Base-by-base conservation (phyloP, 768 basidiomycete genomes). In the Brasilioporus rufonigricans region DNA sequence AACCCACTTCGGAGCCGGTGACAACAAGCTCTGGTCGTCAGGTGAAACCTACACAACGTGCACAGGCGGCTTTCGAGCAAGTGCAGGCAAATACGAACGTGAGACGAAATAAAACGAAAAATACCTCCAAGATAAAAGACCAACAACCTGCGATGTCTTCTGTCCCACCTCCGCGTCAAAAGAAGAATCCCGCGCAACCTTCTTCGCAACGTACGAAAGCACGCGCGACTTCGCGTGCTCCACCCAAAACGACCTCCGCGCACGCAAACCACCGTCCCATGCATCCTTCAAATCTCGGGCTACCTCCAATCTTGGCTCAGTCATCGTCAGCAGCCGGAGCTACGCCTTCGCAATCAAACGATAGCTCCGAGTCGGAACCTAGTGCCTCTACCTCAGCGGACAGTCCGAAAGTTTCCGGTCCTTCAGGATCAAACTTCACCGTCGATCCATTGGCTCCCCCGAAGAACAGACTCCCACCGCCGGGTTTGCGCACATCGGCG, bases 11-110 rank as follows among this genome's bases (percentile, higher is more conserved):
- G 21, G 52, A 58, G 41, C 57, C 65, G 4, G 45, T 59, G 40
- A 51, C 6, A 5, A 70, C 70, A 7, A 54, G 21, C 12, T 70
- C 55, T 31, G 68, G 68, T 12, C 61, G 68, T 48, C 61, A 57
- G 41, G 56, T 61, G 21, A 71, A 62, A 19, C 55, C 49, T 16
- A 59, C 61, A 4, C 36, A 55, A 21, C 60, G 66, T 13, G 68
- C 58, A 3, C 57, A 57, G 21, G 61, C 53, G 10, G 60, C 60
- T 33, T 33, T 50, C 1, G 12, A 52, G 13, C 50, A 55, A 26
- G 46, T 32, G 8, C 48, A 51, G 5, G 19, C 40, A 24, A 60
- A 53, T 6, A 2, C 31, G 12, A 38, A 16, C 9, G 44, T 21
- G 16, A 45, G 31, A 48, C 53, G 43, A 50, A 48, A 45, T 32